phyloP scores from a whole-genome alignment of 2,329 filamentous ascomycete species.

The Ceratocystiopsis minuta region DNA sequence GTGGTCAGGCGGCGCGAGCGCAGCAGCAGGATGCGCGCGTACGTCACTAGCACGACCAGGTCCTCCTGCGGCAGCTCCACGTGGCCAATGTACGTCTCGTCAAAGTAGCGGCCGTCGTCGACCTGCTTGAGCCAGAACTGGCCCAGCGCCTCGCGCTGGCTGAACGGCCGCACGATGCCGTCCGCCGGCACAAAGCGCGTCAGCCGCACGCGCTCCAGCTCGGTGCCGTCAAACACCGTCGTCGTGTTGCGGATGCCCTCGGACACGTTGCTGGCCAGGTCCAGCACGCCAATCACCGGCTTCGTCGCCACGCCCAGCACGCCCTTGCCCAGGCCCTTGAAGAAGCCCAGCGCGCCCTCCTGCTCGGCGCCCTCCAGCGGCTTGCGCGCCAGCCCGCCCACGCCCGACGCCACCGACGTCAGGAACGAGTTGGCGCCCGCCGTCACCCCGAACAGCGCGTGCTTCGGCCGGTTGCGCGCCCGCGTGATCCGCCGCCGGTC shows the following conservation, averaged over 20 bases:
- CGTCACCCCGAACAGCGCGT: constrained; percentile 89
- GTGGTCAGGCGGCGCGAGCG: constrained; percentile 68
- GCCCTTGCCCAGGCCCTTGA: constrained; percentile 95
- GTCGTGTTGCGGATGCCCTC: constrained; percentile 98
- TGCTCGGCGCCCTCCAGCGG: constrained; percentile 91
- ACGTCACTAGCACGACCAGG: constrained; percentile 79
- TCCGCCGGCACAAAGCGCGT: constrained; percentile 83
- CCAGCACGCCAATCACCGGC: constrained; percentile 88
- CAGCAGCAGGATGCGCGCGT: constrained; percentile 74
- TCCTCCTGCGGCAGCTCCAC: constrained; percentile 79
- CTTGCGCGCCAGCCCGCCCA: constrained; percentile 82
- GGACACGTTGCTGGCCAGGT: constrained; percentile 89
- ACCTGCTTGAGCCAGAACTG: constrained; percentile 98
- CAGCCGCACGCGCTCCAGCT: constrained; percentile 84
- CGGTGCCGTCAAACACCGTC: constrained; percentile 89
- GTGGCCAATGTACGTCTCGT: constrained; percentile 93
- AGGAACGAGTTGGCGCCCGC: constrained; percentile 91
- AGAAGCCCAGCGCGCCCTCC: constrained; percentile 82
- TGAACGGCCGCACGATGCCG: constrained; percentile 87
- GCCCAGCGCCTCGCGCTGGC: constrained; percentile 81
- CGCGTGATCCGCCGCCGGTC: constrained; percentile 86
- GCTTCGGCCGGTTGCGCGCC: constrained; percentile 85
- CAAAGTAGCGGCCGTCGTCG: constrained; percentile 94
- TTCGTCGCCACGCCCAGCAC: constrained; percentile 90
- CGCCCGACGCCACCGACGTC: constrained; percentile 78